A percentile compares a stretch with the other conserved stretches of the same genome.
Conservation (phyloP, 1,284 basidiomycete genomes). For the Phellinidium pouzarii region DNA sequence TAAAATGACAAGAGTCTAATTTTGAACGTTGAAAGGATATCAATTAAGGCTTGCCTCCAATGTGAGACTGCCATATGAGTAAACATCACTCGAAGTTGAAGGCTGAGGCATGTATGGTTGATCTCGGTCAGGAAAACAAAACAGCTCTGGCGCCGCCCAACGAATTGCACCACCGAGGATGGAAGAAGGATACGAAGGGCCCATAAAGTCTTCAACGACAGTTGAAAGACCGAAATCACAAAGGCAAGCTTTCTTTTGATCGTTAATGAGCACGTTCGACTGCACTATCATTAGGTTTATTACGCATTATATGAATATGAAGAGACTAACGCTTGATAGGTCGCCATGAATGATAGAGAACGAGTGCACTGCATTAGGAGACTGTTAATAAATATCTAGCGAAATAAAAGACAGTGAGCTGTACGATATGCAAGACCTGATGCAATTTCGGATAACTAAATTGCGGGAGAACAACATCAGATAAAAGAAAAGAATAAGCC, state of each 20-base stretch:
- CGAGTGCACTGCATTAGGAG: conserved; percentile 9
- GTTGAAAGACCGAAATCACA: conserved; percentile 35
- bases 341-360: conserved; percentile 15
- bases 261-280: conserved; percentile 30
- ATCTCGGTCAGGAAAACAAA: conserved; percentile 15
- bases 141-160: conserved; percentile 30
- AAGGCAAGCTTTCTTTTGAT: conserved; percentile 24
- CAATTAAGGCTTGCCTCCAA: conserved; percentile 21
- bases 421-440: conserved; percentile 13
- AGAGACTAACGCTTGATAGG: conserved; percentile 13
- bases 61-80: conserved; percentile 26
- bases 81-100: conserved; percentile 24
- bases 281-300: not conserved
- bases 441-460: conserved; percentile 10
- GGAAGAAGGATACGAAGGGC: conserved; percentile 27
- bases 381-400: not conserved
- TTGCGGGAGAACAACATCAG: not conserved
- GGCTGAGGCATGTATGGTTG: conserved; percentile 21
- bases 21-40: not conserved
- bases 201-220: conserved; percentile 29
- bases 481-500: not conserved
- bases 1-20: conserved; percentile 34
- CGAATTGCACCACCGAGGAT: conserved; percentile 28
- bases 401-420: not conserved
- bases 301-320: not conserved